Base-by-base conservation (phyloP, 306 rosid genomes). In the Senna siamea region DNA sequence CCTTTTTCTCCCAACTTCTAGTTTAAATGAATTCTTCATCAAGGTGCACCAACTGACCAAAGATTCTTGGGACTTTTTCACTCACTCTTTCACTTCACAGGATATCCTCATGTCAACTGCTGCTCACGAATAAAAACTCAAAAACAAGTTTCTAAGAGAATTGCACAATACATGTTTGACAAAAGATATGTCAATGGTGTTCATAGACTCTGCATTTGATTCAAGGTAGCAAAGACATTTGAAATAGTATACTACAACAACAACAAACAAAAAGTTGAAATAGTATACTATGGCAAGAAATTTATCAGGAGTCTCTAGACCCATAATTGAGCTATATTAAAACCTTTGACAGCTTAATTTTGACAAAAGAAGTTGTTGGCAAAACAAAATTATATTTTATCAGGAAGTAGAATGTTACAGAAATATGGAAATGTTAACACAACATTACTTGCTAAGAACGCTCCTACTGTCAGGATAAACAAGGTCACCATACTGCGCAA, bases 401-500 rank as follows among this genome's bases (percentile, higher is more conserved):
- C 14, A 34, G 15, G 23, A 35, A 32, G 47, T 12, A 50, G 50
- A 63, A 22, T 50, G n/a, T 7, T 10, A 48, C 66, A 11, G 61
- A 86, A 61, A 75, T 52, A 58, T 79, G 76, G 67, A 65, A 28
- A 22, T 13, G 40, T 51, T 56, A 73, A 76, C 43, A 76, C 78
- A 84, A 77, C 82, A 69, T 73, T 94, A 94, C 99, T 85, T 90
- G 73, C 72, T 75, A 80, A 94, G 88, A 75, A 92, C 75, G 55
- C 98, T 87, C 37, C 80, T 76, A 66, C 76, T 83, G 73, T 94
- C 90, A 51, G 87, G 95, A 86, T 92, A 87, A 73, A 94, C 97
- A 77, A 94, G 83, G 79, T 92, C 99, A 77, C 92, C 92, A 71
- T 92, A 94, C 54, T 89, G 96, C 14, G 89, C 90, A 65, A 92